Conservation (phyloP, 306 rosid genomes). For the Lathyrus oleraceus region DNA sequence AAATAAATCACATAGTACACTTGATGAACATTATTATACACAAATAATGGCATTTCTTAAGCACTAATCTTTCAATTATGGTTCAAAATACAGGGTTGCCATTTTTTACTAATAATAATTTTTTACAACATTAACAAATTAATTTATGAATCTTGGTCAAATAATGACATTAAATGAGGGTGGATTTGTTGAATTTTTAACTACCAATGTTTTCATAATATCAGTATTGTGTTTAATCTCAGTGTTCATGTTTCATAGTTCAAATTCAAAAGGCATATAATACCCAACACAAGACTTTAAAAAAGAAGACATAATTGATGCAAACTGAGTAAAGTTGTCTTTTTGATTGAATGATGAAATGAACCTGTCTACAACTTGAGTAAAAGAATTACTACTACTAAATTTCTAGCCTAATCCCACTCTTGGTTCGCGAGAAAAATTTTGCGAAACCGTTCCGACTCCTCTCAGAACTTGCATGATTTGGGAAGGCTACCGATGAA, state of each 20-base stretch:
- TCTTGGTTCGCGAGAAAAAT: conserved; percentile 88
- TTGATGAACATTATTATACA: not conserved
- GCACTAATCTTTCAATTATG: not conserved
- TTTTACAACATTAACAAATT: too few relatives aligned
- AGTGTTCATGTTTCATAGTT: not conserved
- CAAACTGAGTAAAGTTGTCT: conserved; percentile 8
- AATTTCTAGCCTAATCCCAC: conserved; percentile 81
- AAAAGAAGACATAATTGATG: not conserved
- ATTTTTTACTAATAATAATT: too few relatives aligned
- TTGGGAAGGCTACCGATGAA: conserved; percentile 46
- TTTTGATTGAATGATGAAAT: conserved; percentile 24
- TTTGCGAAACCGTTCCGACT: conserved; percentile 86
- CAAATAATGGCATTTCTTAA: not conserved
- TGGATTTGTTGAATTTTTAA: too few relatives aligned
- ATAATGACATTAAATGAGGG: too few relatives aligned
- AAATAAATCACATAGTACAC: not conserved
- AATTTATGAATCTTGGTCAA: too few relatives aligned
- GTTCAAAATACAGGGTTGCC: not conserved
- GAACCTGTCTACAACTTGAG: conserved; percentile 35
- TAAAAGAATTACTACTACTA: conserved; percentile 44
- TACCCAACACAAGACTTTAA: conserved; percentile 6
- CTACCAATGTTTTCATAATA: not conserved
- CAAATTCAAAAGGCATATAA: not conserved
- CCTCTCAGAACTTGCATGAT: conserved; percentile 64
- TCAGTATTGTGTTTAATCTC: not conserved